phyloP scores from a whole-genome alignment of 2,329 filamentous ascomycete species.

The Paraphaeosphaeria sporulosa region DNA sequence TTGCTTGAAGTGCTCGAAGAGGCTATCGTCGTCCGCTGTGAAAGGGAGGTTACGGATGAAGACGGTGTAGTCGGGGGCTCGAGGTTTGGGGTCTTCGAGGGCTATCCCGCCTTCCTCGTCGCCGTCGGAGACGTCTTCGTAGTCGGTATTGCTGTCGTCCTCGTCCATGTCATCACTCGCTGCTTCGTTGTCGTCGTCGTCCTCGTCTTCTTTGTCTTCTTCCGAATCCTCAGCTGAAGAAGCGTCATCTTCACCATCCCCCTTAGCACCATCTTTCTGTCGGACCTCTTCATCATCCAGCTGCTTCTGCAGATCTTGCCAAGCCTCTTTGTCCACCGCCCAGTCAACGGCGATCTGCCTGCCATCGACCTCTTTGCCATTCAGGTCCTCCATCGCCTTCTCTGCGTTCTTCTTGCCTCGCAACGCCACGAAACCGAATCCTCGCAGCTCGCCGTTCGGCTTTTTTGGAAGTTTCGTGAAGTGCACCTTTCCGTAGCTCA shows the following conservation, averaged over 20 bases:
- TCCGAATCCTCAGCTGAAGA: slow-evolving; percentile 50
- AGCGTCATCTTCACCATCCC: slow-evolving; percentile 48
- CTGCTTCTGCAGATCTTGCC: slow-evolving; percentile 68
- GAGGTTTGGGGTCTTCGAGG: slow-evolving; percentile 37
- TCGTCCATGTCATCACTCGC: slow-evolving; percentile 42
- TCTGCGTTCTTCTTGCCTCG: slow-evolving; percentile 90
- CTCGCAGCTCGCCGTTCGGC: slow-evolving; percentile 72
- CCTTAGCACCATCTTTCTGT: slow-evolving; percentile 47
- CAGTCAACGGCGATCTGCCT: slow-evolving; percentile 92
- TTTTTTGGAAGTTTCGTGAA: slow-evolving; percentile 83
- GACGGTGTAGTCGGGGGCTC: slow-evolving; percentile 76
- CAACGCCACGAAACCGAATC: slow-evolving; percentile 93
- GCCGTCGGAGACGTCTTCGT: slow-evolving; percentile 41
- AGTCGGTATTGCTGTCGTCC: slow-evolving; percentile 54
- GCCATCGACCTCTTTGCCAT: slow-evolving; percentile 89
- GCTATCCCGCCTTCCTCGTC: slow-evolving; percentile 52
- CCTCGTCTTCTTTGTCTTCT: slow-evolving; percentile 51
- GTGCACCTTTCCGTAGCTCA: slow-evolving; percentile 90
- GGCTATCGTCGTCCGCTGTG: slow-evolving; percentile 79
- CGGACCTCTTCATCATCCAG: slow-evolving; percentile 48
- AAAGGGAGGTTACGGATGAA: slow-evolving; percentile 97
- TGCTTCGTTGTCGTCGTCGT: slow-evolving; percentile 39
- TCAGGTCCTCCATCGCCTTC: slow-evolving; percentile 82
- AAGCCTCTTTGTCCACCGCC: slow-evolving; percentile 91
- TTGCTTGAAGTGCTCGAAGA: slow-evolving; percentile 84